Percentiles rank a stretch among this genome's conserved stretches.
These are phyloP conservation scores for Penicillium cataractarum DNA, from an alignment of 495 filamentous ascomycete genomes.

Conservation along the genomic window DNA sequence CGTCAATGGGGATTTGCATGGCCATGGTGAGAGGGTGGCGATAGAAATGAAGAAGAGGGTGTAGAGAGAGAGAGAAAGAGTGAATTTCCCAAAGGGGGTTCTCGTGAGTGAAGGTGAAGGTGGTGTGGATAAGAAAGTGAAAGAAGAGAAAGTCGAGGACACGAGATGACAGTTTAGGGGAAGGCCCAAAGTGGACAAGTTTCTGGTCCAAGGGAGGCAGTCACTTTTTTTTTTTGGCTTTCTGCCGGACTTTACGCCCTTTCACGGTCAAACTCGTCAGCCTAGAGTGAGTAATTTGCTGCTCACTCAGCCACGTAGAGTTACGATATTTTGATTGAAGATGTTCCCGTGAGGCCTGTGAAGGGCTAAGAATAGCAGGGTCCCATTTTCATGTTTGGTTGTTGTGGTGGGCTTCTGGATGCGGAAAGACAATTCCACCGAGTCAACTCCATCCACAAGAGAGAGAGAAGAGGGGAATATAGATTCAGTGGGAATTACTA, in stretches of 20 bases:
- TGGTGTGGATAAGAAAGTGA: not conserved
- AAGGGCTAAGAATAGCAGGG: slow-evolving; percentile 14
- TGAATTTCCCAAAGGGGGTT: slow-evolving; percentile 1
- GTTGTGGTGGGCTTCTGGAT: slow-evolving; percentile 4
- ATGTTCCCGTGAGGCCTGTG: not conserved
- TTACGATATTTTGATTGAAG: not conserved
- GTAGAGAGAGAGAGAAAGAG: slow-evolving; percentile 20
- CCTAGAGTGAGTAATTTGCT: not conserved
- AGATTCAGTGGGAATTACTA: not conserved
- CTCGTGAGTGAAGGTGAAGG: not conserved
- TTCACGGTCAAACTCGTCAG: slow-evolving; percentile 20
- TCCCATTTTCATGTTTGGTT: slow-evolving; percentile 6
- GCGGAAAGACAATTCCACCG: slow-evolving; percentile 13
- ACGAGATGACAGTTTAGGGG: not conserved
- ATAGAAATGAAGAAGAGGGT: slow-evolving; percentile 7
- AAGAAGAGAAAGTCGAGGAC: not conserved
- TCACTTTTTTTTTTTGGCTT: slow-evolving; percentile 10
- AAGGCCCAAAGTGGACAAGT: not conserved
- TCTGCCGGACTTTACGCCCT: slow-evolving; percentile 21
- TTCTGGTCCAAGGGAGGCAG: slow-evolving; percentile 11
- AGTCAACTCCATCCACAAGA: slow-evolving; percentile 1
- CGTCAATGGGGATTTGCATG: slow-evolving; percentile 88
- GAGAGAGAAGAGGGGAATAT: not conserved
- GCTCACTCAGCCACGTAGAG: not conserved
- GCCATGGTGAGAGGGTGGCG: slow-evolving; percentile 61